phyloP scores from a whole-genome alignment of 768 basidiomycete species.

The Candolleomyces eurysporus region DNA sequence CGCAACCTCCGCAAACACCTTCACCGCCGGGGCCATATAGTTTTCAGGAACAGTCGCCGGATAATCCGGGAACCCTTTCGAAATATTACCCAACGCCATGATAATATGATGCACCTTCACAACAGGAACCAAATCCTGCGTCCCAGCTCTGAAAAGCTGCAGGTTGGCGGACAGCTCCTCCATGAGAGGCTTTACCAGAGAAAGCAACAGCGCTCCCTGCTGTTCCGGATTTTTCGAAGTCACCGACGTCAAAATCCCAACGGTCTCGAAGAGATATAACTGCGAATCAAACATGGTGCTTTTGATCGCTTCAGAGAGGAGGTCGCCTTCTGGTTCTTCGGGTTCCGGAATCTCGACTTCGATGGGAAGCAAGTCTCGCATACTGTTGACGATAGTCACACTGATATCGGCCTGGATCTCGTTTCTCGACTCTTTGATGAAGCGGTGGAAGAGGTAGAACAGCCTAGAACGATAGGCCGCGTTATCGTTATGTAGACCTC shows the following conservation, averaged over 20 bases:
- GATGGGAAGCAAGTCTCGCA: slow-evolving; percentile 77
- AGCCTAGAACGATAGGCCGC: slow-evolving; percentile 69
- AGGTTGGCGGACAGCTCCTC: slow-evolving; percentile 63
- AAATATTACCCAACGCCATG: slow-evolving; percentile 91
- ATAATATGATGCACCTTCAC: slow-evolving; percentile 89
- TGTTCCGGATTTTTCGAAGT: slow-evolving; percentile 64
- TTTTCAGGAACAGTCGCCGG: slow-evolving; percentile 66
- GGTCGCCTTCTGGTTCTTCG: slow-evolving; percentile 69
- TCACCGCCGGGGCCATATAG: slow-evolving; percentile 67
- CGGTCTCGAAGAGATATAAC: slow-evolving; percentile 91
- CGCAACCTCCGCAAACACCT: slow-evolving; percentile 81
- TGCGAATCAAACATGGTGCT: slow-evolving; percentile 84
- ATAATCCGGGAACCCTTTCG: slow-evolving; percentile 95
- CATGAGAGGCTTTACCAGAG: slow-evolving; percentile 80
- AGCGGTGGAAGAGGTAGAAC: slow-evolving; percentile 91
- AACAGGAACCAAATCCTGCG: slow-evolving; percentile 72
- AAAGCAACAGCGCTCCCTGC: slow-evolving; percentile 66
- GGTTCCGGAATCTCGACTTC: slow-evolving; percentile 73
- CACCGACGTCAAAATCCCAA: slow-evolving; percentile 81
- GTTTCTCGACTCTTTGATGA: slow-evolving; percentile 78
- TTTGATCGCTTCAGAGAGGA: slow-evolving; percentile 77
- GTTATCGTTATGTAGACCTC: slow-evolving; percentile 83
- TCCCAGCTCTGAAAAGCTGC: slow-evolving; percentile 49
- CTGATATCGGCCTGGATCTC: slow-evolving; percentile 77
- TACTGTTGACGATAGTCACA: slow-evolving; percentile 63